phyloP scores from a whole-genome alignment of 2,329 filamentous ascomycete genomes.

The Zasmidium cellare region DNA sequence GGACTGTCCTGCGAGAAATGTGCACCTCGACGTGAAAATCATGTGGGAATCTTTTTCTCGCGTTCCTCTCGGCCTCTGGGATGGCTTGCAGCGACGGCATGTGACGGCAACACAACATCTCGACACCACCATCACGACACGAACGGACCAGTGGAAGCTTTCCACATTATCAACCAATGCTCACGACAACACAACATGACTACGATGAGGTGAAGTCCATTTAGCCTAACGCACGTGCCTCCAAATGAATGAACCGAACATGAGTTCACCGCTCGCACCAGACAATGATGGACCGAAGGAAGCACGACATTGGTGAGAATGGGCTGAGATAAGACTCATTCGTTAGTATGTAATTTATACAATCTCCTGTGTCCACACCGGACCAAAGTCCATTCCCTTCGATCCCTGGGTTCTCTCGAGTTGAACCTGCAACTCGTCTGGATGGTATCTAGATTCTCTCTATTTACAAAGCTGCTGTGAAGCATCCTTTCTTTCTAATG shows the following conservation, averaged over 20 bases:
- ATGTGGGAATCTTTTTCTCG: not conserved
- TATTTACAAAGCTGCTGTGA: not conserved
- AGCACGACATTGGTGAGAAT: not conserved
- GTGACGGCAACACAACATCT: not conserved
- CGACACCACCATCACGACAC: not conserved
- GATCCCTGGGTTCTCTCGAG: too few species aligned
- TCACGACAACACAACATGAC: too few species aligned
- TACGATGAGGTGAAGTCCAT: constrained; percentile 3
- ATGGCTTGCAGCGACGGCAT: not conserved
- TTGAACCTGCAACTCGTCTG: not conserved
- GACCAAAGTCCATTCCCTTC: too few species aligned
- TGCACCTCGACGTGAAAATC: not conserved
- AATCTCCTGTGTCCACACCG: not conserved
- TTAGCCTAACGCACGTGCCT: constrained; percentile 8
- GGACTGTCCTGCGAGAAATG: not conserved
- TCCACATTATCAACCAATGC: too few species aligned
- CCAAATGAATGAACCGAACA: not conserved
- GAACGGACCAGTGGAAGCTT: too few species aligned
- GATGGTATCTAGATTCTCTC: not conserved
- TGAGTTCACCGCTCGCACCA: not conserved
- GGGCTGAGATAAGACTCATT: not conserved
- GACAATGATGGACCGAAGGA: not conserved
- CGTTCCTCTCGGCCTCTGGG: not conserved
- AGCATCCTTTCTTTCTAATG: not conserved
- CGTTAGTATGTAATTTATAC: not conserved